A percentile compares a stretch with the other conserved stretches of the same genome.
Conservation (phyloP, 495 filamentous ascomycete genomes). For the Diplogelasinospora grovesii region DNA sequence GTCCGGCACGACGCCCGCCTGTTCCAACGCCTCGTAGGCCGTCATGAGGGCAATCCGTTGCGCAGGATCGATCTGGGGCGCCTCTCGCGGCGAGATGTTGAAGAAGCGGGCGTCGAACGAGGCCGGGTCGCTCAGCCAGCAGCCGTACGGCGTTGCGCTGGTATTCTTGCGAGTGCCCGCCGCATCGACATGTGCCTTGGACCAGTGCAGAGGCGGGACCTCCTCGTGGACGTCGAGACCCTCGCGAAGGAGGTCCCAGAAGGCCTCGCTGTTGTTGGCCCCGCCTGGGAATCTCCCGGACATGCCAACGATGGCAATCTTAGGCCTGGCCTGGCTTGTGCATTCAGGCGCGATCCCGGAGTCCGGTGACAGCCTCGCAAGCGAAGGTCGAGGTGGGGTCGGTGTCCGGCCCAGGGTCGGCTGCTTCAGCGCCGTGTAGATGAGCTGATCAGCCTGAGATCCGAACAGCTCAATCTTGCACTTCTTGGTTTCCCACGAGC, state of each 20-base stretch:
- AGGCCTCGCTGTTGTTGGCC: conserved; percentile 41
- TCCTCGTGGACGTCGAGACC: conserved; percentile 46
- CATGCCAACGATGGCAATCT: conserved; percentile 60
- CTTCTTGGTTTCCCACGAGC: too few relatives aligned
- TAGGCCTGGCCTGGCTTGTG: too few relatives aligned
- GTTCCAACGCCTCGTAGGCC: conserved; percentile 76
- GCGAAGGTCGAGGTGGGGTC: too few relatives aligned
- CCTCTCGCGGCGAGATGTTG: conserved; percentile 82
- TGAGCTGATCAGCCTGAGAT: too few relatives aligned
- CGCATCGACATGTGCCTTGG: conserved; percentile 62
- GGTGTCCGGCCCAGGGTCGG: too few relatives aligned
- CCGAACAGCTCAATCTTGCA: too few relatives aligned
- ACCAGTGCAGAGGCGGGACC: conserved; percentile 60
- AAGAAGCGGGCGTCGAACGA: conserved; percentile 73
- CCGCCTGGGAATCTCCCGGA: conserved; percentile 57
- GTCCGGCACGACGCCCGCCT: conserved; percentile 69
- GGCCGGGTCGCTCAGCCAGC: conserved; percentile 70
- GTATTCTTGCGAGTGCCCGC: conserved; percentile 63
- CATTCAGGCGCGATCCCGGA: too few relatives aligned
- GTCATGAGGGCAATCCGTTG: conserved; percentile 69
- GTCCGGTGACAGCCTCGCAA: too few relatives aligned
- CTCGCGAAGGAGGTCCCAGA: conserved; percentile 58
- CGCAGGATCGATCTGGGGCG: conserved; percentile 70
- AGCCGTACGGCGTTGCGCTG: conserved; percentile 62
- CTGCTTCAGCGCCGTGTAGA: too few relatives aligned